Evolutionary conservation across 2,329 filamentous ascomycete species (phyloP).

Genomic region (Ceratocystis cacaofunesta): DNA sequence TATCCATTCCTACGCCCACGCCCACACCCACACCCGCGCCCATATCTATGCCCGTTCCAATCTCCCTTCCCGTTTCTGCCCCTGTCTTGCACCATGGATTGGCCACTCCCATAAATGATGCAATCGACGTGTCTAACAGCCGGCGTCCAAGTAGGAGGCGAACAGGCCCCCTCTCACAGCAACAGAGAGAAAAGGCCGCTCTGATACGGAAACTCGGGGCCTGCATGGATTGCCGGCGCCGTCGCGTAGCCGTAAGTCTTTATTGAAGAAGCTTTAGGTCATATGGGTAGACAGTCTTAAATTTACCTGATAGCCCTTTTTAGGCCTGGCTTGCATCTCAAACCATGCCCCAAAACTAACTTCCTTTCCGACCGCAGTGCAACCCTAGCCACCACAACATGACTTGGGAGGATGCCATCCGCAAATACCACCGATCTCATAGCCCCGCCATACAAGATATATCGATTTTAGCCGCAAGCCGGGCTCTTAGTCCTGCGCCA

Average conservation of each 20-base stretch:
- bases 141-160: slow-evolving; percentile 42
- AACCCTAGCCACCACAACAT: slow-evolving; percentile 45
- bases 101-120: slow-evolving; percentile 35
- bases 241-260: slow-evolving; percentile 42
- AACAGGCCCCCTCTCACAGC: slow-evolving; percentile 42
- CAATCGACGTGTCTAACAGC: slow-evolving; percentile 36
- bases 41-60: slow-evolving; percentile 19
- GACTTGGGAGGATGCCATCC: slow-evolving; percentile 44
- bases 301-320: not conserved
- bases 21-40: not conserved
- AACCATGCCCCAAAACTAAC: not conserved
- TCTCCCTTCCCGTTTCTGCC: slow-evolving; percentile 33
- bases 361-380: slow-evolving; percentile 29
- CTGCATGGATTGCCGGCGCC: slow-evolving; percentile 39
- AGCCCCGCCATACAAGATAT: slow-evolving; percentile 38
- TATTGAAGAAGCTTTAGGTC: not conserved
- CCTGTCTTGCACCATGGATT: slow-evolving; percentile 29
- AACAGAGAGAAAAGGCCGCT: slow-evolving; percentile 44
- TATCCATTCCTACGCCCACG: not conserved
- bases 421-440: slow-evolving; percentile 38
- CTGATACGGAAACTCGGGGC: slow-evolving; percentile 45
- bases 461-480: slow-evolving; percentile 28
- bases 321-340: not conserved
- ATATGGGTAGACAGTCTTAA: not conserved
- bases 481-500: slow-evolving; percentile 34